Base-by-base conservation (phyloP, 1,284 basidiomycete genomes). In the Ustilago hordei region DNA sequence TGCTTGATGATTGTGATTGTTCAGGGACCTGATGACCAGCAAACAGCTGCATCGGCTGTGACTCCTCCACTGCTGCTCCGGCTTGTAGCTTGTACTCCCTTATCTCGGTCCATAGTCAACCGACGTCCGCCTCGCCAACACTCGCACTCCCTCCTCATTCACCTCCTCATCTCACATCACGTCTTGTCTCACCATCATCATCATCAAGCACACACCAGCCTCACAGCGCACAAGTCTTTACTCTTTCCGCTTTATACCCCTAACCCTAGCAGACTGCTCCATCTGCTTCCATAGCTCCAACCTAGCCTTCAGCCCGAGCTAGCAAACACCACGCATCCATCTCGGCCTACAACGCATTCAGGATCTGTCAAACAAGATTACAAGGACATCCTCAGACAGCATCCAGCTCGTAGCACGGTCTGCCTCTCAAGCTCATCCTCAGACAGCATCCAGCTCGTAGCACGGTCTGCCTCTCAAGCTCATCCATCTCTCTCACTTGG, bases 361-460 rank as follows among this genome's bases (percentile, higher is more conserved):
- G 12, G 11, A 9, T 45, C 28, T 23, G 39, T 15, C 54, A 23
- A 58, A 23, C 9, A 50, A 23, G 34, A 68, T 73, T 23, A 64
- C 64, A 50, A 41, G 17, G 3, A 39, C 17, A n/a, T 34, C 17
- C 31, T 28, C 60, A 8, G 47, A 71, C 35, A 39, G n/a, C 39
- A 75, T 75, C 50, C 57, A 76, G 65, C 69, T 72, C 41, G 68
- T 68, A 19, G 68, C 68, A 28, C 60, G 70, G 15, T 75, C 68
- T 54, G 57, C 60, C 62, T 60, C 74, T 45, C 59, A 76, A 48
- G n/a, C 54, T n/a, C 58, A 71, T 54, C 69, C 59, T 28, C 60
- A 8, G 47, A 71, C 32, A 39, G n/a, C 39, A 75, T 75, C 52
- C 57, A 76, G 65, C 69, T 72, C 41, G 68, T 68, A 19, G 68